Percentiles rank a stretch among this genome's conserved stretches.
These are phyloP conservation scores for Talaromyces nanjingensis DNA, from an alignment of 495 filamentous ascomycete genomes.

Conservation along the genomic window DNA sequence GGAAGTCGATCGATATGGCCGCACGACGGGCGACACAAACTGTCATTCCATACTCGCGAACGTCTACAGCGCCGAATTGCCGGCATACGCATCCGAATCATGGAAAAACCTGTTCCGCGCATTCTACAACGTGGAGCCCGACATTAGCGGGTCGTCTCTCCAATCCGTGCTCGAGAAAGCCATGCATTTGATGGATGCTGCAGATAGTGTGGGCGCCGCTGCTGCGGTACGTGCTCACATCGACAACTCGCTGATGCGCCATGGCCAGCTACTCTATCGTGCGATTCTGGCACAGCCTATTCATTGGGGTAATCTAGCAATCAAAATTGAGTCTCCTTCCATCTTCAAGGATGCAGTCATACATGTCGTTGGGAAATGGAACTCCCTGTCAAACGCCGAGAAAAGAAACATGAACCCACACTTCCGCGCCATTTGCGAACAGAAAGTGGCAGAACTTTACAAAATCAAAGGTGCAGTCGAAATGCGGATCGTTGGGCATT, in stretches of 20 bases:
- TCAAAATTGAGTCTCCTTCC: slow-evolving; percentile 28
- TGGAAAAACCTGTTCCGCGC: slow-evolving; percentile 36
- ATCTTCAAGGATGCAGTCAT: slow-evolving; percentile 43
- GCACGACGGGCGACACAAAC: not conserved
- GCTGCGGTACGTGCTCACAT: slow-evolving; percentile 28
- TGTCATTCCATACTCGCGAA: not conserved
- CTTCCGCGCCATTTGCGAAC: slow-evolving; percentile 7
- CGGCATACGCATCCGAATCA: slow-evolving; percentile 8
- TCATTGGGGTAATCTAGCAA: slow-evolving; percentile 33
- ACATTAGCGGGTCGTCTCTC: slow-evolving; percentile 21
- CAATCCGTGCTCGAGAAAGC: slow-evolving; percentile 19
- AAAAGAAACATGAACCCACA: slow-evolving; percentile 10
- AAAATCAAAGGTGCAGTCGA: slow-evolving; percentile 20
- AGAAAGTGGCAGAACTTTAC: slow-evolving; percentile 19
- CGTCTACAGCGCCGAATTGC: not conserved
- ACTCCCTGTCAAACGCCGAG: slow-evolving; percentile 13
- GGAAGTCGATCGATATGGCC: slow-evolving; percentile 6
- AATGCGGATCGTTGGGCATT: slow-evolving; percentile 15
- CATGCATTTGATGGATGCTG: slow-evolving; percentile 31
- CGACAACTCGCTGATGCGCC: slow-evolving; percentile 31
- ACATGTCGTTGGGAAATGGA: slow-evolving; percentile 39
- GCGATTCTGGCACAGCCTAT: slow-evolving; percentile 29
- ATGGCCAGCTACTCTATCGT: slow-evolving; percentile 30
- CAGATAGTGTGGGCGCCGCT: slow-evolving; percentile 30
- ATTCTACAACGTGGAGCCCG: slow-evolving; percentile 28